Conservation (phyloP, 2,329 filamentous ascomycete species). For the Colletotrichum endophyticum region DNA sequence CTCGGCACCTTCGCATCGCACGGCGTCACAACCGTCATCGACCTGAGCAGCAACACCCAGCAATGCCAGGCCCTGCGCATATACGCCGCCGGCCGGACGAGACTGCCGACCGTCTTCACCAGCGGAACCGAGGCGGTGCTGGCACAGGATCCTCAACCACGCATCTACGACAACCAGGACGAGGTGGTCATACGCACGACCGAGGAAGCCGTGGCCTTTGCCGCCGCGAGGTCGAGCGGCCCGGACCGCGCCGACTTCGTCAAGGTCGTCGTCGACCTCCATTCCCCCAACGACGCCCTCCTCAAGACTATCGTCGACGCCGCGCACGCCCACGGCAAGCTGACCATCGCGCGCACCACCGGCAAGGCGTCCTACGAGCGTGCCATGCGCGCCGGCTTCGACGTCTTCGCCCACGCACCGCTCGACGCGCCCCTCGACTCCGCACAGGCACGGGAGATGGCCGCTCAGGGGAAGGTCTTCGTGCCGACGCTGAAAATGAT, state of each 20-base stretch:
- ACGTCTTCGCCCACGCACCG: conserved; percentile 31
- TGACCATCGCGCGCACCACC: conserved; percentile 30
- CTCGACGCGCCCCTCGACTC: conserved; percentile 29
- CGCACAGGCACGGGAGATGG: conserved; percentile 21
- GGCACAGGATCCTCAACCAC: neutral
- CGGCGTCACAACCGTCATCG: conserved; percentile 11
- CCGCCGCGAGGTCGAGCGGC: neutral
- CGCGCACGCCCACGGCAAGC: conserved; percentile 26
- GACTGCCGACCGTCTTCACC: neutral
- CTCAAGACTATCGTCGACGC: conserved; percentile 26
- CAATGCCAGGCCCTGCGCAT: conserved; percentile 13
- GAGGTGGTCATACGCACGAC: neutral
- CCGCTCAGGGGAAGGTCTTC: conserved; percentile 22
- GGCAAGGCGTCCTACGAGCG: conserved; percentile 26
- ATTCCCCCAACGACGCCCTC: conserved; percentile 25
- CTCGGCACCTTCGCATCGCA: neutral
- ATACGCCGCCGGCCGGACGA: neutral
- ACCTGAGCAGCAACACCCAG: conserved; percentile 8
- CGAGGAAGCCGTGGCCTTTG: neutral
- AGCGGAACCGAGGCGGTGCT: neutral
- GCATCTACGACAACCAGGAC: neutral
- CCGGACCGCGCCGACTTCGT: conserved; percentile 28
- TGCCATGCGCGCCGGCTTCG: conserved; percentile 29
- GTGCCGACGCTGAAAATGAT: conserved; percentile 32
- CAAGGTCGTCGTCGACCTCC: conserved; percentile 27